Evolutionary conservation across 2,329 filamentous ascomycete species (phyloP).

Genomic region (Penicillium sclerotigenum): DNA sequence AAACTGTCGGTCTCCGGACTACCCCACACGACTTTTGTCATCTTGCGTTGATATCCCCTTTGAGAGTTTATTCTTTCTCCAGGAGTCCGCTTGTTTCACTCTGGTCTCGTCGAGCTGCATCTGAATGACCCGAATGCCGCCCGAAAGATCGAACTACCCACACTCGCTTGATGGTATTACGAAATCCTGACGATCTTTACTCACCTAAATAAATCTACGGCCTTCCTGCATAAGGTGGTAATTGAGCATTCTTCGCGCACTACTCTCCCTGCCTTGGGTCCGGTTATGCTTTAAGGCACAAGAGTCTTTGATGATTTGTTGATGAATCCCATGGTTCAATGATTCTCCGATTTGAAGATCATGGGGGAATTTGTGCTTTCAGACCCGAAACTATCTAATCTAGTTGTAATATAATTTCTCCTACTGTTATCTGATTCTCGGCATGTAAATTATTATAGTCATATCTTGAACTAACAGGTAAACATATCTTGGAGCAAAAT

Average conservation of each 20-base stretch:
- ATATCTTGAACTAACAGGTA: background rate
- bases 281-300: background rate
- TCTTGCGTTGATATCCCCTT: constrained; percentile 15
- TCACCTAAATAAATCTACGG: background rate
- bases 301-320: constrained; percentile 12
- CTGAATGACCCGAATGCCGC: background rate
- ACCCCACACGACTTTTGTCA: background rate
- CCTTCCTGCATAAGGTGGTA: background rate
- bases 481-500: background rate
- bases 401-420: constrained; percentile 27
- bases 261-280: background rate
- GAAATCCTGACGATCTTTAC: constrained; percentile 25
- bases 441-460: background rate
- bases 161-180: constrained; percentile 23
- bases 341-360: background rate
- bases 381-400: constrained; percentile 7
- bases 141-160: constrained; percentile 1
- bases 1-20: constrained; percentile 1
- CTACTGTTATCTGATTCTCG: background rate
- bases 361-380: background rate
- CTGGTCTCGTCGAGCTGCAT: background rate
- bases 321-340: constrained; percentile 12
- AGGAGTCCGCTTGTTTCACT: constrained; percentile 6
- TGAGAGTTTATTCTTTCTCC: constrained; percentile 5
- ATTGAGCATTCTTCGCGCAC: background rate